Conservation (phyloP, 768 basidiomycete species). For the Mycena sanguinolenta region DNA sequence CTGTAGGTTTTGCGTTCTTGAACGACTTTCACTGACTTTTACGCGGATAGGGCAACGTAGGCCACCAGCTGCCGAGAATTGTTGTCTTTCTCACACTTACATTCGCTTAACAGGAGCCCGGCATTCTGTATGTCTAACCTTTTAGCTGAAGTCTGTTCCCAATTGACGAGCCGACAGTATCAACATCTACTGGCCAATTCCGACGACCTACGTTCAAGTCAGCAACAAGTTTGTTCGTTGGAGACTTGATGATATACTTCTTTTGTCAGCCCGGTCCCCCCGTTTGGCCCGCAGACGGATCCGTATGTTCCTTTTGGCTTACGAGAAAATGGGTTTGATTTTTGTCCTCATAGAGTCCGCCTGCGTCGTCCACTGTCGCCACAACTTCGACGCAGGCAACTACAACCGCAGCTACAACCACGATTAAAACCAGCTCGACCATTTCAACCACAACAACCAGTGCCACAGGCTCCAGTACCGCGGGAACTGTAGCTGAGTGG, state of each 20-base stretch:
- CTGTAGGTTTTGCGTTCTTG: constrained; percentile 14
- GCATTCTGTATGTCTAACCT: constrained; percentile 36
- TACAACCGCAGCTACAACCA: background rate
- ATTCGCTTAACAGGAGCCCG: constrained; percentile 27
- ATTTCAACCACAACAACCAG: background rate
- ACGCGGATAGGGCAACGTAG: too few relatives aligned
- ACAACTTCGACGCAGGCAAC: too few relatives aligned
- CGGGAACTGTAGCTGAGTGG: background rate
- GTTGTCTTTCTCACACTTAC: too few relatives aligned
- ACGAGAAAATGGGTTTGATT: background rate
- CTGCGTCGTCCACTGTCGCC: background rate
- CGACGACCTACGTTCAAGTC: constrained; percentile 37
- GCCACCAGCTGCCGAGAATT: too few relatives aligned
- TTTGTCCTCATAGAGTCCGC: background rate
- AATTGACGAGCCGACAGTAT: constrained; percentile 21
- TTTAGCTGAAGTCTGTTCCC: too few relatives aligned
- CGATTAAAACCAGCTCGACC: background rate
- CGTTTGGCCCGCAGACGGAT: constrained; percentile 16
- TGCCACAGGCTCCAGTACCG: background rate
- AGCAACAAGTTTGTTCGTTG: background rate
- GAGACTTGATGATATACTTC: background rate
- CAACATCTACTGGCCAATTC: constrained; percentile 40
- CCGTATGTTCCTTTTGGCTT: too few relatives aligned
- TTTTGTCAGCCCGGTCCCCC: constrained; percentile 33
- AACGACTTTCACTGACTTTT: too few relatives aligned